Evolutionary conservation across 495 filamentous ascomycete species (phyloP).

Genomic region (Aspergillus carlsbadensis): DNA sequence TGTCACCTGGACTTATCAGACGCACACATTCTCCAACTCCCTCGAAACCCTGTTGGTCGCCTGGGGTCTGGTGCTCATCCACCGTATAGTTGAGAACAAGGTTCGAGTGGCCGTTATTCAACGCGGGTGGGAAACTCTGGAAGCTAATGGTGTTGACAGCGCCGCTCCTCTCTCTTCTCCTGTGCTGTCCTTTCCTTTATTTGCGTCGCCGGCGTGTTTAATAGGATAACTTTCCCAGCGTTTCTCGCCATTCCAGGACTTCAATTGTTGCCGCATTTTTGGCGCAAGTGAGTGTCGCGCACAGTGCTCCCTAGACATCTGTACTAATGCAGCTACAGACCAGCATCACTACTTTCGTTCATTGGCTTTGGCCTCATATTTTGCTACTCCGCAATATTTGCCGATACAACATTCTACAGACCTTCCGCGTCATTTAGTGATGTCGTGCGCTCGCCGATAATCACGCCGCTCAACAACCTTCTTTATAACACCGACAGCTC

Average conservation of each 20-base stretch:
- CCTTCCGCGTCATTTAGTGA: constrained; percentile 53
- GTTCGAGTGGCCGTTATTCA: constrained; percentile 40
- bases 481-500: constrained; percentile 73
- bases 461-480: constrained; percentile 91
- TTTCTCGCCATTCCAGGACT: constrained; percentile 80
- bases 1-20: constrained; percentile 98
- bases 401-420: constrained; percentile 83
- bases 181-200: constrained; percentile 76
- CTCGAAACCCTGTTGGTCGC: constrained; percentile 88
- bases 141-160: constrained; percentile 43
- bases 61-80: constrained; percentile 89
- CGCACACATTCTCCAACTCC: constrained; percentile 97
- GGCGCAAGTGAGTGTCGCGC: constrained; percentile 61
- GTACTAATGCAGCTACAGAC: constrained; percentile 48
- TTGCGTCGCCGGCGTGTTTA: constrained; percentile 83
- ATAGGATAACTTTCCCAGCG: constrained; percentile 94
- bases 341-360: constrained; percentile 63
- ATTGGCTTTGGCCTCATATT: constrained; percentile 60
- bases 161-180: constrained; percentile 71
- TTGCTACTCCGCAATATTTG: constrained; percentile 66
- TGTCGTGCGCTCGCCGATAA: constrained; percentile 58
- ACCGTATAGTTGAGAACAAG: constrained; percentile 74
- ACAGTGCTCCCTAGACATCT: background rate
- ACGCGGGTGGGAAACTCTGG: background rate
- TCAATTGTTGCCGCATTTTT: constrained; percentile 79